Evolutionary conservation across 2,329 filamentous ascomycete genomes (phyloP).

Genomic region (Colletotrichum tanaceti): DNA sequence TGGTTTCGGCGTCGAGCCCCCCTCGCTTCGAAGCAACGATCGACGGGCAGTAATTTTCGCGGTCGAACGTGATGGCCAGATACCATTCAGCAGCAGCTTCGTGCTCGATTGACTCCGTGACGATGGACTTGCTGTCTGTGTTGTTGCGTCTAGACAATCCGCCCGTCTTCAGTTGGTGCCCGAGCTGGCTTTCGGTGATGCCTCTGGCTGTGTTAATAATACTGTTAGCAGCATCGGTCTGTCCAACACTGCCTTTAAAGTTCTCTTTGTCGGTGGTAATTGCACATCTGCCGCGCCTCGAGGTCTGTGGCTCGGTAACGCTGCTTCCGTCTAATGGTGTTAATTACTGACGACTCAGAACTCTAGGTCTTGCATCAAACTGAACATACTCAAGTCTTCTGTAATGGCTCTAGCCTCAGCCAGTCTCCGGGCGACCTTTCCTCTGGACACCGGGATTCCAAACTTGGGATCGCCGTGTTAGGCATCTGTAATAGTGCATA

Average conservation of each 20-base stretch:
- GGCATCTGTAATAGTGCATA: not conserved
- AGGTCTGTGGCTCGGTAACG: constrained; percentile 46
- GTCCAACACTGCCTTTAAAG: constrained; percentile 28
- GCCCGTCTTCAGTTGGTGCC: constrained; percentile 2
- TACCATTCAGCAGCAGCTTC: constrained; percentile 55
- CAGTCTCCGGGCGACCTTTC: constrained; percentile 41
- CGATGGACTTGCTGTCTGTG: constrained; percentile 50
- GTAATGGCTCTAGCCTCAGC: constrained; percentile 43
- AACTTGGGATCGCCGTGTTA: constrained; percentile 39
- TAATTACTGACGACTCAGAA: not conserved
- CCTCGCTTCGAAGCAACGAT: constrained; percentile 51
- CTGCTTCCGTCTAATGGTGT: constrained; percentile 42
- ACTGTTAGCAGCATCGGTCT: too few relatives aligned
- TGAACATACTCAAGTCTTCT: constrained; percentile 43
- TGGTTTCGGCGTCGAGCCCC: constrained; percentile 41
- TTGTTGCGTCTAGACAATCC: not conserved
- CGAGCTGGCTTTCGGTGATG: constrained; percentile 43
- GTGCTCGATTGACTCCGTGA: constrained; percentile 49
- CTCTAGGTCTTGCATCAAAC: too few relatives aligned
- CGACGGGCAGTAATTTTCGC: constrained; percentile 52
- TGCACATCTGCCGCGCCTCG: constrained; percentile 23
- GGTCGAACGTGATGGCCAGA: constrained; percentile 56
- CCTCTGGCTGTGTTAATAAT: too few relatives aligned
- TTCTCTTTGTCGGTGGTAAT: not conserved
- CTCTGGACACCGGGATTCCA: constrained; percentile 45